These are phyloP conservation scores for Myxozyma vanderwaltii DNA, from an alignment of 805 yeast genomes.

Conservation along the genomic window DNA sequence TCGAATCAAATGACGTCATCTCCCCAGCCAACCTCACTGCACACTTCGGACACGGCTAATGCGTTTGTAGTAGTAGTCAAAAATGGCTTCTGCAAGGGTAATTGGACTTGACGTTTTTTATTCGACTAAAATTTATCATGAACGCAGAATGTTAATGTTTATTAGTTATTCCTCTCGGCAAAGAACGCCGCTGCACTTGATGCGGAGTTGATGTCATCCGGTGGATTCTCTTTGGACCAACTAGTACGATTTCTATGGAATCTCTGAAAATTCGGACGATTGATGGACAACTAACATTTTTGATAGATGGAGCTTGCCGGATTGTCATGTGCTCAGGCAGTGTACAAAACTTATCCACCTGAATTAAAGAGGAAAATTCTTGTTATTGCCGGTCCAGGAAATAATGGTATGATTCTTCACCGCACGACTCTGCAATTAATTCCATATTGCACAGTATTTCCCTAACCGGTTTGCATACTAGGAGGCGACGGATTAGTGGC, in stretches of 20 bases:
- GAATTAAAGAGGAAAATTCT: constrained; percentile 51
- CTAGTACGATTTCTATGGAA: constrained; percentile 47
- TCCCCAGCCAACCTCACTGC: no score
- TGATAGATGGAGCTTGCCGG: constrained; percentile 92
- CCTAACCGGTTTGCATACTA: not conserved
- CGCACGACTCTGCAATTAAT: no score
- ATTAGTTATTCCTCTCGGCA: constrained; percentile 37
- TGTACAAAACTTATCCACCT: constrained; percentile 68
- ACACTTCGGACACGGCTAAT: no score
- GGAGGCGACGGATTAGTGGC: constrained; percentile 97
- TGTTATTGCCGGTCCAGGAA: constrained; percentile 91
- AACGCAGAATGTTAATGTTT: no score
- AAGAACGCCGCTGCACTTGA: constrained; percentile 75
- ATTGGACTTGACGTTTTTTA: no score
- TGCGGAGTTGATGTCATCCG: constrained; percentile 80
- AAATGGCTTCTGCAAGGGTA: no score
- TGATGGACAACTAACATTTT: not conserved
- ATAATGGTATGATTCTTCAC: no score
- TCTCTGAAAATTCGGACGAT: not conserved
- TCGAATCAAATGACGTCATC: no score
- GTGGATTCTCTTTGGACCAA: constrained; percentile 81
- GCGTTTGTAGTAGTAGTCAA: no score
- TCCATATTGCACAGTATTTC: not conserved
- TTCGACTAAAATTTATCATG: no score
- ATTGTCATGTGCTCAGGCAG: constrained; percentile 85